These are phyloP conservation scores for Viola odorata DNA, from an alignment of 345 rosid genomes.

Conservation along the genomic window DNA sequence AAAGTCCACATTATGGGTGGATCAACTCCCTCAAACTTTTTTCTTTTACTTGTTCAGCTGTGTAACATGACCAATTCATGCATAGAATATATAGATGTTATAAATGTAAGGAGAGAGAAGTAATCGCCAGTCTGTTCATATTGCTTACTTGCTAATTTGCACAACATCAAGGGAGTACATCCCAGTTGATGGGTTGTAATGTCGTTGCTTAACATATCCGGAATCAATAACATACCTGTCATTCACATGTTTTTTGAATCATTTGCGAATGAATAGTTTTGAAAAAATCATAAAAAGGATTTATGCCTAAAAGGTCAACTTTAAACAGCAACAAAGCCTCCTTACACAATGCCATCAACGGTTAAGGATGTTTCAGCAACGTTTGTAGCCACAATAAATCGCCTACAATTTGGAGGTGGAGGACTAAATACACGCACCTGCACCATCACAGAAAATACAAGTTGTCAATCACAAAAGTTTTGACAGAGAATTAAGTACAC, in stretches of 20 bases:
- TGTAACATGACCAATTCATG: background rate
- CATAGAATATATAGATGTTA: background rate
- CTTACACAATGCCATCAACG: conserved; percentile 99
- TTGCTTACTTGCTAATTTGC: conserved; percentile 91
- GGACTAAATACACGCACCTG: conserved; percentile 95
- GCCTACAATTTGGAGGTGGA: conserved; percentile 91
- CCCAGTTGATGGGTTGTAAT: conserved; percentile 88
- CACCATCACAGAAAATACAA: conserved; percentile 20
- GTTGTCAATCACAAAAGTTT: conserved; percentile 9
- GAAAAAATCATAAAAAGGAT: background rate
- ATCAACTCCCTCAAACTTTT: background rate
- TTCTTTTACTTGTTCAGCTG: background rate
- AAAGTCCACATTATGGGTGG: background rate
- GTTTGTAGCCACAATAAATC: conserved; percentile 88
- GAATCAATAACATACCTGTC: conserved; percentile 90
- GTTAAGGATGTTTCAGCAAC: conserved; percentile 98
- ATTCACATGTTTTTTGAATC: conserved; percentile 19
- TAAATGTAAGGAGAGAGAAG: background rate
- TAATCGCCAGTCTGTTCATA: background rate
- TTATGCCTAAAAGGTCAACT: conserved; percentile 6
- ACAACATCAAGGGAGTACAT: conserved; percentile 96
- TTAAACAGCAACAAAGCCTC: conserved; percentile 19
- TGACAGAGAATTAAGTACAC: background rate
- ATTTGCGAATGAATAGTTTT: background rate
- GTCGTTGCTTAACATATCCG: conserved; percentile 94